Evolutionary conservation across 108 stramenopile genomes (phyloP).

Genomic region (Schizochytrium sp.): DNA sequence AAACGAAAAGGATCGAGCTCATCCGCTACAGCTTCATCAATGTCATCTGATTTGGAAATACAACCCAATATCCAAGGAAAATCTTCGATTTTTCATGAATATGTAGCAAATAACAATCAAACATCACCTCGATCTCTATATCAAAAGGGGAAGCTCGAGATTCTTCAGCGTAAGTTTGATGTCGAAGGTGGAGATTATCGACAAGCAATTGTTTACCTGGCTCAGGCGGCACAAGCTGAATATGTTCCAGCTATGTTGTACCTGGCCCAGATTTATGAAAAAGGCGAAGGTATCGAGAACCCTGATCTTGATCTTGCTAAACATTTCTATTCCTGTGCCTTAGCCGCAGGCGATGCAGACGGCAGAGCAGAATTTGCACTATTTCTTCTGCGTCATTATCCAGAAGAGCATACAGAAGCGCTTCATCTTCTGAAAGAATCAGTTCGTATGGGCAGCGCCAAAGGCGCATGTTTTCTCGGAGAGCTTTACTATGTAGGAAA

Average conservation of each 20-base stretch:
- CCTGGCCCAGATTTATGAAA: conserved; percentile 7
- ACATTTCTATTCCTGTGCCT: conserved; percentile 1
- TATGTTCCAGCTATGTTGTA: conserved; percentile 21
- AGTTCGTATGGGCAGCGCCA: conserved; percentile 17
- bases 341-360: neutral
- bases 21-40: neutral
- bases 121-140: neutral
- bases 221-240: conserved; percentile 21
- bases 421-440: neutral
- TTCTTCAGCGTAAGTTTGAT: neutral
- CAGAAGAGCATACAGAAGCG: neutral
- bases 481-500: conserved; percentile 4
- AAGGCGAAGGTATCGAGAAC: neutral
- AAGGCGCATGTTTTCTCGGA: conserved; percentile 22
- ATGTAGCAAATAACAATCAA: too few species aligned
- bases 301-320: neutral
- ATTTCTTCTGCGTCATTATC: neutral
- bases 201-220: conserved; percentile 25
- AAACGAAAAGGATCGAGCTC: neutral
- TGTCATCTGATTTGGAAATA: too few species aligned
- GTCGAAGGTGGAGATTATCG: neutral
- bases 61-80: too few species aligned
- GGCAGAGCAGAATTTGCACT: neutral
- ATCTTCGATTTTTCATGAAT: too few species aligned
- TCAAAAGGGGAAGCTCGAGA: neutral